Conservation (phyloP, 1,139 yeast species). For the Yamadazyma oceani region DNA sequence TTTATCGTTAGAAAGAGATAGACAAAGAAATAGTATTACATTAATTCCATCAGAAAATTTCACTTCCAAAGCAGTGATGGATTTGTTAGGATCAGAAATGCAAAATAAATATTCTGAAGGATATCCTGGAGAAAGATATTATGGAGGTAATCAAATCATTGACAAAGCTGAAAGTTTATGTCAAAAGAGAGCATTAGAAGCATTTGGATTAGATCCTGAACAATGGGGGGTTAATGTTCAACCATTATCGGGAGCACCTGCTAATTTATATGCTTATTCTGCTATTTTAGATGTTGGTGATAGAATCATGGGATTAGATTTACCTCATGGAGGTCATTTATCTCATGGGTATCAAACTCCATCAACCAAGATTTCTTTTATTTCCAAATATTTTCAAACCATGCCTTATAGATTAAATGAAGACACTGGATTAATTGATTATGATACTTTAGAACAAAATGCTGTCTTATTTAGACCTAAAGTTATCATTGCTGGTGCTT, state of each 20-base stretch:
- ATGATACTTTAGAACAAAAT: constrained; percentile 81
- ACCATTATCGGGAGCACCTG: constrained; percentile 93
- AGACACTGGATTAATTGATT: constrained; percentile 86
- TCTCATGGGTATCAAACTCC: constrained; percentile 96
- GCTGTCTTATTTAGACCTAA: constrained; percentile 91
- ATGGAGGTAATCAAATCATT: constrained; percentile 94
- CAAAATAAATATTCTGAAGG: constrained; percentile 99
- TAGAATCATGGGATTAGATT: constrained; percentile 92
- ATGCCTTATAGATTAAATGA: constrained; percentile 93
- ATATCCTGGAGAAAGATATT: constrained; percentile 95
- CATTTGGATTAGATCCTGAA: constrained; percentile 71
- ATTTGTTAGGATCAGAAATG: constrained; percentile 92
- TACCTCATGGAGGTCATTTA: constrained; percentile 97
- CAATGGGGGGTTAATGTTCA: constrained; percentile 97
- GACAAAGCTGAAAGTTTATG: constrained; percentile 89
- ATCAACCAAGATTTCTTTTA: constrained; percentile 81
- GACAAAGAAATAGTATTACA: constrained; percentile 89
- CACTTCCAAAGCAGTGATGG: constrained; percentile 93
- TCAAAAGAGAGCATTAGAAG: constrained; percentile 87
- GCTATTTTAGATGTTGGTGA: constrained; percentile 92
- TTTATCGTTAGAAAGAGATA: constrained; percentile 66
- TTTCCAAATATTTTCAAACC: constrained; percentile 93
- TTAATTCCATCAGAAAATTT: constrained; percentile 94
- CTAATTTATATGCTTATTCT: constrained; percentile 89
- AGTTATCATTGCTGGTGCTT: constrained; percentile 93